A percentile compares a stretch with the other conserved stretches of the same genome.
phyloP scores from a whole-genome alignment of 1,284 basidiomycete genomes.

The Cutaneotrichosporon sp. region DNA sequence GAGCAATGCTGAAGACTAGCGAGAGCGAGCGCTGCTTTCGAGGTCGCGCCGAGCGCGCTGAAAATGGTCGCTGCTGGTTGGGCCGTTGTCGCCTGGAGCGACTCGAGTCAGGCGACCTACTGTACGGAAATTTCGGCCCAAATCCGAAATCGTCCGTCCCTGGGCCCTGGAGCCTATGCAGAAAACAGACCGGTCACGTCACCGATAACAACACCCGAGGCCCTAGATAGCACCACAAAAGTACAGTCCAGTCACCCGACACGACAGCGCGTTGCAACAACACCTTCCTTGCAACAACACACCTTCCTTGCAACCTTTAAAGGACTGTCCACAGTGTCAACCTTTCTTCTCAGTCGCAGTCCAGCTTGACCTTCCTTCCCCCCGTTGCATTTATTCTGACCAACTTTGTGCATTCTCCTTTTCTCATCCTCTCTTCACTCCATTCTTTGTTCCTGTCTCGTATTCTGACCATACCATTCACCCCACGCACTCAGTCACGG shows the following conservation, averaged over 20 bases:
- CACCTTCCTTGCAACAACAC: too few species aligned
- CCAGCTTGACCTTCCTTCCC: not conserved
- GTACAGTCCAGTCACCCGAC: too few species aligned
- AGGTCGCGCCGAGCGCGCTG: too few species aligned
- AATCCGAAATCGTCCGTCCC: not conserved
- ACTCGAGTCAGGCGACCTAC: not conserved
- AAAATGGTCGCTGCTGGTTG: too few species aligned
- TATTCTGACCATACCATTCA: too few species aligned
- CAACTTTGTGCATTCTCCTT: not conserved
- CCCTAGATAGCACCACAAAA: too few species aligned
- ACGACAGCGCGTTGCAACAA: too few species aligned
- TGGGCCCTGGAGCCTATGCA: not conserved
- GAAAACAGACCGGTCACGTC: not conserved
- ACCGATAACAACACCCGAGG: not conserved
- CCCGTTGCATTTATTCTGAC: not conserved
- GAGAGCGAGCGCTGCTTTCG: too few species aligned
- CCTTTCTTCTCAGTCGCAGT: not conserved
- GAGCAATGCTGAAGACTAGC: too few species aligned
- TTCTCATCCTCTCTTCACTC: constrained; percentile 5
- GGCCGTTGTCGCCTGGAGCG: not conserved
- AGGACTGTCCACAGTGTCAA: not conserved
- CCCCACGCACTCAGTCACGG: not conserved
- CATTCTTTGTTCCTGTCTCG: constrained; percentile 1
- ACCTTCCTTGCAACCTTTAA: not conserved
- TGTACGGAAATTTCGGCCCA: not conserved